Conservation (phyloP, 2,329 filamentous ascomycete species). For the Fusarium nurragi region DNA sequence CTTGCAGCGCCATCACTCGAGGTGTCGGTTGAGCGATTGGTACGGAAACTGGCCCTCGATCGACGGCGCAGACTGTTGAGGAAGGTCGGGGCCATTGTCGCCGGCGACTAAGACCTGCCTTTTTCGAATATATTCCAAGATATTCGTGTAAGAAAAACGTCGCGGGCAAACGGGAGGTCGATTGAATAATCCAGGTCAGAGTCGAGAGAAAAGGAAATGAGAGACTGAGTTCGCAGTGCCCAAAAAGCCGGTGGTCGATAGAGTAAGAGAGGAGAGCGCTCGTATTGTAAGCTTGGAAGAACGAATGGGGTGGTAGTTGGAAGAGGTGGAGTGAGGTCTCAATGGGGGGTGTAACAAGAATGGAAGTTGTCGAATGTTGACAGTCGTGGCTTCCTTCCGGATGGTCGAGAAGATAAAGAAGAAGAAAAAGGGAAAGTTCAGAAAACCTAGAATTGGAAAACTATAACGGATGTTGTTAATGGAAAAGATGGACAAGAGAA, state of each 20-base stretch:
- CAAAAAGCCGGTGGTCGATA: constrained; percentile 14
- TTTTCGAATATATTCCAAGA: constrained; percentile 13
- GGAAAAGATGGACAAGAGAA: background rate
- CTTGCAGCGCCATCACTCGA: constrained; percentile 67
- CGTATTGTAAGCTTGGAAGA: constrained; percentile 33
- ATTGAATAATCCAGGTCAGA: constrained; percentile 2
- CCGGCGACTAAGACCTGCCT: constrained; percentile 33
- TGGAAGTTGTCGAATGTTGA: constrained; percentile 13
- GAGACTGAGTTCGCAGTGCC: constrained; percentile 24
- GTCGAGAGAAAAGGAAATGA: constrained; percentile 2
- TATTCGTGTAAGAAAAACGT: constrained; percentile 13
- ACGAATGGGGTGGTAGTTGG: constrained; percentile 26
- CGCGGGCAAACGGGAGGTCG: constrained; percentile 13
- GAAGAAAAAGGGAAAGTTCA: constrained; percentile 1
- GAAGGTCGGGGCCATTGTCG: constrained; percentile 69
- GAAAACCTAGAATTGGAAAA: background rate
- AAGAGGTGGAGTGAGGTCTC: constrained; percentile 32
- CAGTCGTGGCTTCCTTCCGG: constrained; percentile 11
- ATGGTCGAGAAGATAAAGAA: background rate
- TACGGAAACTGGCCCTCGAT: constrained; percentile 78
- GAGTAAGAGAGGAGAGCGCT: constrained; percentile 23
- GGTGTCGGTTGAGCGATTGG: constrained; percentile 68
- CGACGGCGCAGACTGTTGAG: constrained; percentile 77
- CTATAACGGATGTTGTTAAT: background rate
- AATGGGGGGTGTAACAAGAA: constrained; percentile 32